These are phyloP conservation scores for Leccinum truebloodii DNA, from an alignment of 768 basidiomycete genomes.

Conservation along the genomic window DNA sequence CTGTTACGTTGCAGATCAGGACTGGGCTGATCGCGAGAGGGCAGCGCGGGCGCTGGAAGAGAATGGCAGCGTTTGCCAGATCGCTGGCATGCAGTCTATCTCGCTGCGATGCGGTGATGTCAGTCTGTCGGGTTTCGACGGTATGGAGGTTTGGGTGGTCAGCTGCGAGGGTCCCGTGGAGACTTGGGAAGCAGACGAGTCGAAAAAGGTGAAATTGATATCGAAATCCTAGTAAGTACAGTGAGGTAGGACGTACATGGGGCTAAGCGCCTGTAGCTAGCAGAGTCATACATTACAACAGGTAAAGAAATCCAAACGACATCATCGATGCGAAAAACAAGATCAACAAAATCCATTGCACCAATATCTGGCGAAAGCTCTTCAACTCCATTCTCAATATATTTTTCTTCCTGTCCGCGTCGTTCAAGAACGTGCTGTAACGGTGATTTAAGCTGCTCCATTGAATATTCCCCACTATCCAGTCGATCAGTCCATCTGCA, in stretches of 20 bases:
- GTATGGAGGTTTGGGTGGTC: slow-evolving; percentile 59
- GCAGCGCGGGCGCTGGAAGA: slow-evolving; percentile 46
- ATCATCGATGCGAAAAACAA: slow-evolving; percentile 9
- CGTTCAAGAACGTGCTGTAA: slow-evolving; percentile 25
- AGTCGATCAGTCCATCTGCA: slow-evolving; percentile 29
- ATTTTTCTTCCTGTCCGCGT: slow-evolving; percentile 23
- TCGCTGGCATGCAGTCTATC: slow-evolving; percentile 27
- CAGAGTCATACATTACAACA: neutral
- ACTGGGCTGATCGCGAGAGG: slow-evolving; percentile 52
- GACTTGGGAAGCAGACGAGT: slow-evolving; percentile 49
- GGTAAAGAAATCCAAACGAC: slow-evolving; percentile 5
- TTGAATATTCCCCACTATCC: slow-evolving; percentile 28
- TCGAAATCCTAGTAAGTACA: neutral
- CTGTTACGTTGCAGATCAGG: slow-evolving; percentile 70
- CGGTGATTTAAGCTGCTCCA: slow-evolving; percentile 31
- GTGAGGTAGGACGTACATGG: neutral
- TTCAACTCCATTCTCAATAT: slow-evolving; percentile 21
- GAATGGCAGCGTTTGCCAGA: slow-evolving; percentile 35
- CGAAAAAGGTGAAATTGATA: slow-evolving; percentile 35
- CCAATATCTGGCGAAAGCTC: neutral
- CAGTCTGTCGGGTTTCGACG: slow-evolving; percentile 45
- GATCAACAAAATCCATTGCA: slow-evolving; percentile 7
- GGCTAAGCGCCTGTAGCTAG: neutral
- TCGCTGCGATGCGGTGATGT: slow-evolving; percentile 25
- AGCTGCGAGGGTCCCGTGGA: slow-evolving; percentile 61